Base-by-base conservation (phyloP, 306 rosid species). In the Lablab purpureus region DNA sequence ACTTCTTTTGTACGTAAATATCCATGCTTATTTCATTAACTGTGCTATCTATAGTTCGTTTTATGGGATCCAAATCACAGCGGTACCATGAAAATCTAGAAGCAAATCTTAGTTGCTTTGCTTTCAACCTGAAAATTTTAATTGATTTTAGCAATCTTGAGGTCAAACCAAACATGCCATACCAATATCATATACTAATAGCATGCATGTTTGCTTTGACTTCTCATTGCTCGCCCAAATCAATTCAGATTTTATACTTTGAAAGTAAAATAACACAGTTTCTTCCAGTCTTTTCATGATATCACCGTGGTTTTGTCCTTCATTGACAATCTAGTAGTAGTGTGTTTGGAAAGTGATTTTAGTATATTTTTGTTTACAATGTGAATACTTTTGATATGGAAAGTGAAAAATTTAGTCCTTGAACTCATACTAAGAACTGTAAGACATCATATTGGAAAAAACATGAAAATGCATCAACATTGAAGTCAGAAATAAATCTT, bases 391-490 rank as follows among this genome's bases (percentile, higher is more conserved):
- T 34, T 51, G 64, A 71, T 15, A 1, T 55, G 67, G 25, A 34
- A 54, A 23, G 59, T 52, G 45, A 52, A 30, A 15, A 65, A 65
- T n/a, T 36, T 73, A 15, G 68, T 18, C 27, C 12, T 59, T n/a
- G 59, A 36, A 6, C 36, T 63, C 63, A 47, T 32, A 37, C 30
- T 10, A 32, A 37, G 30, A 37, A 17, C 27, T 6, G 5, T 3
- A 30, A 75, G 23, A 51, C 50, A 52, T 71, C 4, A 13, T 34
- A 51, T 34, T 54, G 52, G 23, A 54, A 50, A 85, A 54, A 50
- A 85, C 55, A 28, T 58, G 15, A 60, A 32, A 32, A 45, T 10
- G 4, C 32, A 46, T 43, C 17, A 46, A 10, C 60, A 45, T 17
- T 47, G 49, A 63, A 62, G n/a, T 75, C 13, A 46, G 62, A 43